Evolutionary conservation across 148 eudicot species (phyloP), one percentile per base, ranked within the genome.

Genomic region (Rhododendron ovatum): DNA sequence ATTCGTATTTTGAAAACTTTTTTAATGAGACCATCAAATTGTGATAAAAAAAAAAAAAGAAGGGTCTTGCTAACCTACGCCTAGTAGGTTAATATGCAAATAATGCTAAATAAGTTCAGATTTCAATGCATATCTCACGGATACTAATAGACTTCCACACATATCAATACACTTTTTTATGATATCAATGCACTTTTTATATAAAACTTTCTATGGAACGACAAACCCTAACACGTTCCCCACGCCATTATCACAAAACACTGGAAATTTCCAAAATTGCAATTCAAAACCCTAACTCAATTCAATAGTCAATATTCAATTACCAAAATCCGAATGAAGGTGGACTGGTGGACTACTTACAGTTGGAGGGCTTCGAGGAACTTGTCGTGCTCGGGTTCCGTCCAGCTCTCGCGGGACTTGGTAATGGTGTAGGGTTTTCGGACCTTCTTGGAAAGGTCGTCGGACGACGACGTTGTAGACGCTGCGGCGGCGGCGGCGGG

Each of bases 281-380:
- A 30, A 28, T 69, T 69, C 75, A 69, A 69, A 69, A 69, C 75
- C 75, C 75, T 69, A 69, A 69, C 37, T 30, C 18, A 4, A 69
- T 69, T 14, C 37, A 69, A 28, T 12, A 17, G 2, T 69, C 75
- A 30, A 69, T 69, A 47, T 0, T 41, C 45, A 47, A 12, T 2
- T n/a, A n/a, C 33, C 15, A 30, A 30, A 11, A 30, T 1, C 35
- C 33, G 37, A 28, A 69, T 69, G 73, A n/a, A 65, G 15, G 73
- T 26, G 30, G 8, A 7, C 12, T 22, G 67, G 11, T 22, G 30
- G 71, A 69, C 6, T 26, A 93, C 94, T 90, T 86, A 96, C 99
- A 97, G 95, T 78, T 97, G 99, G 37, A 97, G 94, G n/a, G 99
- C 99, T 93, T 97, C 99, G 51, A 97, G 95, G 77, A 97, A 97